Percentiles rank a stretch among this genome's conserved stretches.
These are phyloP conservation scores for Globisporangium echinulatum DNA, from an alignment of 352 stramenopile genomes.

Conservation along the genomic window DNA sequence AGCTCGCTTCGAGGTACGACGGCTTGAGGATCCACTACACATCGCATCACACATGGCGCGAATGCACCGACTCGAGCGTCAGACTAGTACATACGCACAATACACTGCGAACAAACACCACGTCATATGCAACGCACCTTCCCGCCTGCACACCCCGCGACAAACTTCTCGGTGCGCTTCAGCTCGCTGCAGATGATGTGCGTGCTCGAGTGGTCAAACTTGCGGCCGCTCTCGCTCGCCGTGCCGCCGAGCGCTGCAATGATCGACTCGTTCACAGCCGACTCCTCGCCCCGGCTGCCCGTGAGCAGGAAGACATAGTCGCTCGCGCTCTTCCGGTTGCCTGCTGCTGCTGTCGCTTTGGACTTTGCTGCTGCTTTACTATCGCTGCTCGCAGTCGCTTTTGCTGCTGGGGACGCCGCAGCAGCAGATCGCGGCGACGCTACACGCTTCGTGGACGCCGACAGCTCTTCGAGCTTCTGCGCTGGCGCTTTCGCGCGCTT, in stretches of 20 bases:
- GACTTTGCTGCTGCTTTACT: slow-evolving; percentile 15
- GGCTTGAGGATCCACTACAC: slow-evolving; percentile 80
- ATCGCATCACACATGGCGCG: neutral
- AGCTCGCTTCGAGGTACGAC: slow-evolving; percentile 68
- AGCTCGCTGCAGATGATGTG: slow-evolving; percentile 86
- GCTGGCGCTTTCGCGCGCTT: slow-evolving; percentile 7
- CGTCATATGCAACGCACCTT: slow-evolving; percentile 39
- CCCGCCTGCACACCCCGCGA: slow-evolving; percentile 69
- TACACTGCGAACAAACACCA: neutral
- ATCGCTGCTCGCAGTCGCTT: neutral
- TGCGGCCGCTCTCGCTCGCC: slow-evolving; percentile 57
- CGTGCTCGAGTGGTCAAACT: slow-evolving; percentile 65
- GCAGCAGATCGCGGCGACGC: too few species aligned
- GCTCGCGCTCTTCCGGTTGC: neutral
- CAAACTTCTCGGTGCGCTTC: slow-evolving; percentile 85
- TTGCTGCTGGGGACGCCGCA: neutral
- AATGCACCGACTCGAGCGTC: neutral
- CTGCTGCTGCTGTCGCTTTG: slow-evolving; percentile 4
- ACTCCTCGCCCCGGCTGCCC: slow-evolving; percentile 54
- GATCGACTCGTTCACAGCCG: slow-evolving; percentile 68
- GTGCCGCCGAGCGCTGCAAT: slow-evolving; percentile 54
- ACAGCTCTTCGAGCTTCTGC: neutral
- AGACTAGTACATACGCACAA: neutral
- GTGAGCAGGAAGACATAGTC: slow-evolving; percentile 63
- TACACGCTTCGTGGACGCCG: neutral